Base-by-base conservation (phyloP, 2,329 filamentous ascomycete genomes). In the Alternaria alternata region DNA sequence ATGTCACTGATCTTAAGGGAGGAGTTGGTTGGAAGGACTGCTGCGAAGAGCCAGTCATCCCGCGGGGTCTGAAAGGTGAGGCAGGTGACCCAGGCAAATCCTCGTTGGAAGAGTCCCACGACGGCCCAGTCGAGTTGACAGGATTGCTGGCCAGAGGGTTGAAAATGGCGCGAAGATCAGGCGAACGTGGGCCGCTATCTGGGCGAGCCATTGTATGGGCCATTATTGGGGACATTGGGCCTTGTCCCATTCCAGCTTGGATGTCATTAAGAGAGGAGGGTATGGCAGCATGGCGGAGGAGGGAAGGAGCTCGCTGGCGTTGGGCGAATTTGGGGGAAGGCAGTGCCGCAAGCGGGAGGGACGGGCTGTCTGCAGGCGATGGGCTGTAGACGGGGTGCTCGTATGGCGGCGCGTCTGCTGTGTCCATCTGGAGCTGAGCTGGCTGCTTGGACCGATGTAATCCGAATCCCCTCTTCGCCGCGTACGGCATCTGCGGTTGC, bases 251-350 rank as follows among this genome's bases (percentile, higher is more conserved):
- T 28, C 64, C 65, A 3, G 70, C 63, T 42, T 61, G 66, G 5
- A 65, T 67, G 53, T 64, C 65, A 58, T 70, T 68, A 36, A 71
- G 67, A n/a, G 75, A 68, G 39, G 74, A 72, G 28, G 73, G 67
- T 4, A 72, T 62, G 6, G 70, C 69, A 41, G 74, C 67, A 65
- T 75, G 73, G 53, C 78, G 75, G 55, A 82, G 75, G 30, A 79
- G 75, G 12, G 78, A 76, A 18, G 81, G 76, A 1, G 80, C 79
- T 32, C 78, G 75, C 62, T 80, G 79, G 24, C 81, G 76, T 12
- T 79, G 70, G 24, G 76, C 71, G 22, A 80, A 75, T 57, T 82
- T 79, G 38, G 81, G 80, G 51, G 79, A 78, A 28, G 80, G 69
- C 18, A 76, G 68, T 24, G 18, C 46, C 8, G 46, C 46, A 49